phyloP scores from a whole-genome alignment of 768 basidiomycete species.

The Boletus subparvulus region DNA sequence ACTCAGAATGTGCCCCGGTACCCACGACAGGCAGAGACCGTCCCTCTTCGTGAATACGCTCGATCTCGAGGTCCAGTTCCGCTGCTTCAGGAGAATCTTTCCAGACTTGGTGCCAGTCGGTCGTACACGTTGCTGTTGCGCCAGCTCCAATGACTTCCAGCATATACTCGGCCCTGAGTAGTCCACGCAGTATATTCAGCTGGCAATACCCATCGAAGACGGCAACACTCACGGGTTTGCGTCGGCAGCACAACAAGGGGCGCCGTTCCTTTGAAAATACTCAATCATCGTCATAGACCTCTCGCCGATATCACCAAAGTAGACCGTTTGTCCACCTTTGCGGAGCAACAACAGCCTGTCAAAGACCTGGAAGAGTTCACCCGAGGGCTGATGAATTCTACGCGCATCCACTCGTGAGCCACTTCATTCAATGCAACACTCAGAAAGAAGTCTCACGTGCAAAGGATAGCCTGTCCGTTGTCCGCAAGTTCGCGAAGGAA shows the following conservation, averaged over 20 bases:
- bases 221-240: slow-evolving; percentile 24
- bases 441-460: slow-evolving; percentile 38
- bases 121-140: slow-evolving; percentile 41
- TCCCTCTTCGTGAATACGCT: slow-evolving; percentile 42
- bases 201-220: too few species aligned
- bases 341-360: slow-evolving; percentile 51
- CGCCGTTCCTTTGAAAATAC: slow-evolving; percentile 27
- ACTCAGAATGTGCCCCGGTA: slow-evolving; percentile 30
- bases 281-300: slow-evolving; percentile 19
- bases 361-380: slow-evolving; percentile 51
- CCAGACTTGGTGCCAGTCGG: slow-evolving; percentile 56
- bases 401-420: neutral
- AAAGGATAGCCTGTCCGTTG: slow-evolving; percentile 56
- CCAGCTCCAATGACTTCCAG: slow-evolving; percentile 59
- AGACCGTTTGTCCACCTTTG: slow-evolving; percentile 62
- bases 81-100: slow-evolving; percentile 41
- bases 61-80: slow-evolving; percentile 41
- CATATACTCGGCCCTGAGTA: slow-evolving; percentile 44
- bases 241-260: slow-evolving; percentile 13
- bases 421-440: neutral
- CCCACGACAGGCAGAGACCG: slow-evolving; percentile 20
- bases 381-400: slow-evolving; percentile 38
- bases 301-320: slow-evolving; percentile 51
- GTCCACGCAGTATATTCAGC: neutral
- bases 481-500: slow-evolving; percentile 52